Evolutionary conservation across 768 basidiomycete species (phyloP), one percentile per base, ranked within the genome.

Genomic region (Auriscalpium vulgare): DNA sequence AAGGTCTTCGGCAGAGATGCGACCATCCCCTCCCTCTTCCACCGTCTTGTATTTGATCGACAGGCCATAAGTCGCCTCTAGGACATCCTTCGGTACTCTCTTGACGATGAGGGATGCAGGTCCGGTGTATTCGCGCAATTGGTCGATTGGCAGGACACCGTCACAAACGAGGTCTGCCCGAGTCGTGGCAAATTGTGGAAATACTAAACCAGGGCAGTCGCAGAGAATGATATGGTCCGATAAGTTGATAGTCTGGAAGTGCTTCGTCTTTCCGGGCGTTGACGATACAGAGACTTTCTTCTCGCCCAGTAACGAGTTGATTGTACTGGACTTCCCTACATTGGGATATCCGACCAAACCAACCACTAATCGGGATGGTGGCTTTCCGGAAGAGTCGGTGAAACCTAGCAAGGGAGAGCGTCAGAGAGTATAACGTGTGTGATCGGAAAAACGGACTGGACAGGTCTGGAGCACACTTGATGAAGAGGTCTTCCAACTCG

Each of bases 221-320:
- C 95, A 98, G 17, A 99, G 81, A 47, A 87, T 76, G 44, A 98
- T 87, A 3, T 83, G 76, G 16, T 87, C 82, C 10, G 93, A 94
- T n/a, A 99, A 79, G 65, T 92, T 84, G 63, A 97, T 94, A 0
- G 97, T 98, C 71, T 99, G 97, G 73, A 98, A 97, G 71, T 99
- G 95, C 68, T 99, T 99, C 13, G 97, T 99, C 74, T 98, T 91
- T 59, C 97, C 97, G 0, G 97, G 97, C 0, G 97, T 99, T 0
- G 95, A 85, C 4, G 95, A 98, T 29, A 99, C 97, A 67, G 93
- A 97, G 60, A 99, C 97, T 78, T 91, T 93, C 75, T 97, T 95
- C 68, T 93, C 88, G 38, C 95, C 97, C 6, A 99, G 78, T 8
- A 99, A 78, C 7, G 95, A 89, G 68, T 99, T 99, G 65, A 99